Evolutionary conservation across 2,329 filamentous ascomycete genomes (phyloP).

Genomic region (Aspergillus intermedius): DNA sequence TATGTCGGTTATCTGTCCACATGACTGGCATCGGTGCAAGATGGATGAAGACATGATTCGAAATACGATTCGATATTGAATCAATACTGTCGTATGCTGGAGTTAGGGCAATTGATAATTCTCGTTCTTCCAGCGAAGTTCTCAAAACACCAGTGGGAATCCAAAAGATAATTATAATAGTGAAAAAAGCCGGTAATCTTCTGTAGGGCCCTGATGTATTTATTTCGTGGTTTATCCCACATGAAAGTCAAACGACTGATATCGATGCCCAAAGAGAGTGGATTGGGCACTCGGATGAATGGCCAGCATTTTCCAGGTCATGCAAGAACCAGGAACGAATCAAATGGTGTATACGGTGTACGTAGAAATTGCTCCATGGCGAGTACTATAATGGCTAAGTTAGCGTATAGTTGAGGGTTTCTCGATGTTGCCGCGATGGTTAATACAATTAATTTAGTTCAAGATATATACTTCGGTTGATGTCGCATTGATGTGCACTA

Average conservation of each 20-base stretch:
- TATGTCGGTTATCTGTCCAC: conserved; percentile 32
- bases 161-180: background rate
- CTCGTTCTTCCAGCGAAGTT: background rate
- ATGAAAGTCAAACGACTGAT: background rate
- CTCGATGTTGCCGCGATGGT: background rate
- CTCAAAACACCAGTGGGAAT: background rate
- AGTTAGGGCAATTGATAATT: background rate
- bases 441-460: background rate
- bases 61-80: background rate
- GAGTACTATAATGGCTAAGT: background rate
- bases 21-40: conserved; percentile 34
- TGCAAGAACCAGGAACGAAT: background rate
- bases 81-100: background rate
- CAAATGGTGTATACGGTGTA: background rate
- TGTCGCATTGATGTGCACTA: background rate
- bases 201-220: background rate
- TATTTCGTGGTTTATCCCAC: background rate
- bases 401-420: background rate
- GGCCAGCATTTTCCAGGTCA: background rate
- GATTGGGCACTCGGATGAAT: conserved; percentile 11
- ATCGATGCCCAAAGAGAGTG: conserved; percentile 9
- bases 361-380: no score
- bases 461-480: background rate
- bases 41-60: conserved; percentile 30
- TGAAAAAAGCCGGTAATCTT: background rate